Evolutionary conservation across 2,329 filamentous ascomycete genomes (phyloP).

Genomic region (Cladophialophora chaetospira): DNA sequence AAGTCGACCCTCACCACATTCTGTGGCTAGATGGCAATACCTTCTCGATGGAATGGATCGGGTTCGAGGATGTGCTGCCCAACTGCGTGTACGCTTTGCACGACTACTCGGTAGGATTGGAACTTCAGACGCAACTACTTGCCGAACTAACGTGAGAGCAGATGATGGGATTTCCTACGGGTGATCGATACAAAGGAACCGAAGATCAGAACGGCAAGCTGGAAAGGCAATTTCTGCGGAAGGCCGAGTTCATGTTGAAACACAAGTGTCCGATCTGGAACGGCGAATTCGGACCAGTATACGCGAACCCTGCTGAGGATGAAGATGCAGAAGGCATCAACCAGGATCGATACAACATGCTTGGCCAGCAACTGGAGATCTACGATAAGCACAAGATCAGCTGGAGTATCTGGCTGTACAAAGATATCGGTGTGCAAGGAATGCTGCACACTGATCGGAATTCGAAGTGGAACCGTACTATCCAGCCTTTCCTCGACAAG

Average conservation of each 20-base stretch:
- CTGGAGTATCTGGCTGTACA: constrained; percentile 64
- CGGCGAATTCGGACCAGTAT: constrained; percentile 54
- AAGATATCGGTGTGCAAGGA: constrained; percentile 59
- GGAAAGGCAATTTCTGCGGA: constrained; percentile 48
- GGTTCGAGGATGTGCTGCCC: constrained; percentile 45
- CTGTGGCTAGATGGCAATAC: constrained; percentile 50
- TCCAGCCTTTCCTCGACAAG: constrained; percentile 58
- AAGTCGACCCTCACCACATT: constrained; percentile 50
- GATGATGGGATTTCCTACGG: constrained; percentile 46
- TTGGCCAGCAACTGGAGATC: constrained; percentile 52
- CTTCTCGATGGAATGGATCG: constrained; percentile 48
- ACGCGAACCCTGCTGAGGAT: constrained; percentile 31
- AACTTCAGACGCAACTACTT: background rate
- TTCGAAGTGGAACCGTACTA: constrained; percentile 53
- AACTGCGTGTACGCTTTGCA: constrained; percentile 50
- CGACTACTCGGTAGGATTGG: constrained; percentile 36
- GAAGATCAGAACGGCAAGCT: constrained; percentile 46
- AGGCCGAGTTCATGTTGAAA: constrained; percentile 49
- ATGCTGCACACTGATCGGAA: constrained; percentile 54
- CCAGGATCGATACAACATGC: constrained; percentile 50
- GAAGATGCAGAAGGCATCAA: constrained; percentile 31
- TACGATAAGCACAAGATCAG: constrained; percentile 55
- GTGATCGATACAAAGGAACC: constrained; percentile 44
- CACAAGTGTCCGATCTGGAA: constrained; percentile 53
- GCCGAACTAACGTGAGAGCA: constrained; percentile 4